Percentiles rank a stretch among this genome's conserved stretches.
Conservation (phyloP, 345 rosid species). For the Eucalyptus victrix region DNA sequence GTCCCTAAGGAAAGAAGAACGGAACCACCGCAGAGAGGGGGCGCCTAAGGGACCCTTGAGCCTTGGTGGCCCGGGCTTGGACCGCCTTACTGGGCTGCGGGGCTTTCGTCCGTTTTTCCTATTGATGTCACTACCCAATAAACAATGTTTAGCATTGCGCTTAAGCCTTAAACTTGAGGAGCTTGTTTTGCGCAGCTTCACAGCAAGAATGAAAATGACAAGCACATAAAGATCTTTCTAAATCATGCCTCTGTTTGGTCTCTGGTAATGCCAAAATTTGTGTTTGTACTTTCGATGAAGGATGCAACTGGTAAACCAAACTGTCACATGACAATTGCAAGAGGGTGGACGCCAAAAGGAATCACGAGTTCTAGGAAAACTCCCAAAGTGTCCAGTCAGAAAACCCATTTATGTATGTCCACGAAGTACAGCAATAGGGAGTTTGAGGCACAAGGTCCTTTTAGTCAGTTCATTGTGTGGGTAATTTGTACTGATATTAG, state of each 20-base stretch:
- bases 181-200: neutral
- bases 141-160: neutral
- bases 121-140: neutral
- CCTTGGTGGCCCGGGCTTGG: no score
- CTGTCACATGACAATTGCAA: neutral
- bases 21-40: no score
- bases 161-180: neutral
- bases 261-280: neutral
- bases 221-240: neutral
- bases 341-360: neutral
- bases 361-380: neutral
- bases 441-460: neutral
- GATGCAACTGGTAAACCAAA: neutral
- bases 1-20: no score
- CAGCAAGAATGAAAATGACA: neutral
- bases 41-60: neutral
- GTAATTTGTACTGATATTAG: neutral
- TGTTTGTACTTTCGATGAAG: neutral
- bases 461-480: neutral
- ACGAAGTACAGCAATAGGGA: neutral
- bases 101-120: neutral
- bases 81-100: neutral
- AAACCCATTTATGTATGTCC: neutral
- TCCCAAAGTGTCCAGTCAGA: neutral
- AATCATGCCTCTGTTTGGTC: neutral